A percentile compares a stretch with the other conserved stretches of the same genome.
phyloP scores from a whole-genome alignment of 2,329 filamentous ascomycete genomes.

The Rugonectria rugulosa region DNA sequence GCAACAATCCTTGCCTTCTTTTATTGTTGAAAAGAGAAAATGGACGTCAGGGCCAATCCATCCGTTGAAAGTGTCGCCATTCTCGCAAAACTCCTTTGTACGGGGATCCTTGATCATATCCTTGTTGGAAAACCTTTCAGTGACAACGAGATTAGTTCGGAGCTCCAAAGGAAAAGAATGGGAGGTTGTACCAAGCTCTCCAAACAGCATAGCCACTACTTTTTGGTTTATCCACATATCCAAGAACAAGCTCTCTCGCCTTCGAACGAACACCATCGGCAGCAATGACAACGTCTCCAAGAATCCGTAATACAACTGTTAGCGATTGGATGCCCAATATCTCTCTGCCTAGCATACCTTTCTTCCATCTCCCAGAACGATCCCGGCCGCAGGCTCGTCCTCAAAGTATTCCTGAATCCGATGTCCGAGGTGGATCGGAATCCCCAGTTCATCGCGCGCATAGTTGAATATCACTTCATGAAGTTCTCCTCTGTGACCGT shows the following conservation, averaged over 20 bases:
- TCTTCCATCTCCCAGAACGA: constrained; percentile 4
- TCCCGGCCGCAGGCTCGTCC: constrained; percentile 35
- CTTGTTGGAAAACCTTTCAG: constrained; percentile 46
- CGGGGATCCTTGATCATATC: constrained; percentile 60
- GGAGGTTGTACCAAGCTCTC: constrained; percentile 64
- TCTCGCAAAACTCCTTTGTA: constrained; percentile 61
- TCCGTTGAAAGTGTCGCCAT: constrained; percentile 66
- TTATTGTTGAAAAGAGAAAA: constrained; percentile 65
- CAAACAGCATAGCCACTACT: constrained; percentile 59
- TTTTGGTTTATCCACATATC: constrained; percentile 18
- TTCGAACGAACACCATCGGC: constrained; percentile 61
- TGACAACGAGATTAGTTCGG: too few relatives aligned
- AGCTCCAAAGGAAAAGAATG: constrained; percentile 26
- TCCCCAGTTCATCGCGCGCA: constrained; percentile 58
- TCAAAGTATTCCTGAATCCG: constrained; percentile 63
- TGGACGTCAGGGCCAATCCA: constrained; percentile 66
- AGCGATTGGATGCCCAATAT: too few relatives aligned
- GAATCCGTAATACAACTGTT: too few relatives aligned
- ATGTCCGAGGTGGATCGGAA: constrained; percentile 62
- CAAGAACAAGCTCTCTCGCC: constrained; percentile 17
- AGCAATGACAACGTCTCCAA: constrained; percentile 60
- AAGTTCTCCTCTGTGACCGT: constrained; percentile 67
- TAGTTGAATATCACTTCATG: constrained; percentile 67
- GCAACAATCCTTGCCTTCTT: constrained; percentile 49
- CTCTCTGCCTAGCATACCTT: too few relatives aligned